A percentile compares a stretch with the other conserved stretches of the same genome.
phyloP scores from a whole-genome alignment of 2,329 filamentous ascomycete genomes.

The Aspergillus vadensis region DNA sequence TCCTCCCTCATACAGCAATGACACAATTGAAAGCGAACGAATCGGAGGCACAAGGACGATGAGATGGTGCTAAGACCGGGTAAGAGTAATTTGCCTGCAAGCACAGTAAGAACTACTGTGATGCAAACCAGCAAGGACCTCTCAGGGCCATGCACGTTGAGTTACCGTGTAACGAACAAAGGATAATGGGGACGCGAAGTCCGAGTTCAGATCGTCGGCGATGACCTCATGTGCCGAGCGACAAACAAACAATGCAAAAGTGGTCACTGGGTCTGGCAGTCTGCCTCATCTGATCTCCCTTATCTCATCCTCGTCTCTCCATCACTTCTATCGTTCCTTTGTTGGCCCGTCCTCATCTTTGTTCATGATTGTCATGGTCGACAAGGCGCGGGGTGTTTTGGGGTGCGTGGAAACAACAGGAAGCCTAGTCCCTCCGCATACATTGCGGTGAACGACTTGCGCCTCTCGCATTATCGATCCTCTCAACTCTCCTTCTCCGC shows the following conservation, averaged over 20 bases:
- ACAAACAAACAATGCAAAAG: constrained; percentile 38
- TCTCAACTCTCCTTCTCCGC: neutral
- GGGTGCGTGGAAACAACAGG: constrained; percentile 3
- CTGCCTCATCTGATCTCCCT: constrained; percentile 2
- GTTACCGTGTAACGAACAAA: neutral
- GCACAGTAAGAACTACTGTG: neutral
- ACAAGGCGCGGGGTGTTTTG: neutral
- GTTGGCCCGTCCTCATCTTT: neutral
- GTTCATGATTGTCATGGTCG: neutral
- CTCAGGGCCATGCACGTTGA: constrained; percentile 2
- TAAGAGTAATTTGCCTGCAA: neutral
- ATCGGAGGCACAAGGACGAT: neutral
- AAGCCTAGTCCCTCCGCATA: neutral
- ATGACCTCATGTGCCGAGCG: constrained; percentile 25
- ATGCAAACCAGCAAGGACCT: neutral
- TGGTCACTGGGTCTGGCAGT: constrained; percentile 17
- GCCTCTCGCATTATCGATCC: neutral
- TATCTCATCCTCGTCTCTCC: neutral
- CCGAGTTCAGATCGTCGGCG: constrained; percentile 4
- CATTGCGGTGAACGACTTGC: constrained; percentile 3
- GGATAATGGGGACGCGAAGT: neutral
- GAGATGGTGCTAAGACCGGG: neutral
- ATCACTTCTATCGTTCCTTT: neutral
- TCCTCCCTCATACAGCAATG: constrained; percentile 2
- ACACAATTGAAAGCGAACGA: neutral